Evolutionary conservation across 2,329 filamentous ascomycete species (phyloP), one percentile per base, ranked within the genome.

Genomic region (Curvularia sp.): DNA sequence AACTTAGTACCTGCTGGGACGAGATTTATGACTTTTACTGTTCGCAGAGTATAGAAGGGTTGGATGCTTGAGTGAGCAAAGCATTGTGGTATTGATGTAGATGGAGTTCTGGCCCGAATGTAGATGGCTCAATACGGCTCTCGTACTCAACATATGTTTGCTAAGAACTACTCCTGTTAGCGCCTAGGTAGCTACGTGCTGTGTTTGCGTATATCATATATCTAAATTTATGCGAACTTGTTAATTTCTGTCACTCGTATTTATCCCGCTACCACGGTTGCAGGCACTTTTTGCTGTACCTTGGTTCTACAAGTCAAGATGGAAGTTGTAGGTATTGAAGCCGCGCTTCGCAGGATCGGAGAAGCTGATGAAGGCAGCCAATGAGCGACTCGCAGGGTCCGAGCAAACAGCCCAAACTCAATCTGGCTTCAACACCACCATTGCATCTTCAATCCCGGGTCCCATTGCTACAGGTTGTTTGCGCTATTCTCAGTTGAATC

Each of bases 351-450:
- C 34, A n/a, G 34, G 34, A 36, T 36, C 34, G 34, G 34, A 3
- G 34, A n/a, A 36, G 34, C 34, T 36, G 34, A 9, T 36, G 13
- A 18, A 36, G 53, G 30, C 21, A 25, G 21, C 72, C 69, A 73
- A 73, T 71, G 60, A 69, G 47, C 41, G 34, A 13, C 49, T 36
- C 18, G 7, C 57, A 68, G 61, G 67, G 68, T 66, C 63, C 57
- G 59, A 58, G 56, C 71, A 72, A 70, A 66, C 61, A 65, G 12
- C 59, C 63, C 71, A 73, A 73, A 73, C 71, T 71, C 54, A 61
- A 66, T 69, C 69, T 71, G 72, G 67, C 71, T 68, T 72, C 66
- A 70, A 68, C 63, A 66, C 53, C 49, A 65, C 59, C 42, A 64
- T 60, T 42, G 52, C 55, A 49, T 41, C 42, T 56, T 39, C 52